These are phyloP conservation scores for Neurospora sp. DNA, from an alignment of 495 filamentous ascomycete genomes.

Conservation along the genomic window DNA sequence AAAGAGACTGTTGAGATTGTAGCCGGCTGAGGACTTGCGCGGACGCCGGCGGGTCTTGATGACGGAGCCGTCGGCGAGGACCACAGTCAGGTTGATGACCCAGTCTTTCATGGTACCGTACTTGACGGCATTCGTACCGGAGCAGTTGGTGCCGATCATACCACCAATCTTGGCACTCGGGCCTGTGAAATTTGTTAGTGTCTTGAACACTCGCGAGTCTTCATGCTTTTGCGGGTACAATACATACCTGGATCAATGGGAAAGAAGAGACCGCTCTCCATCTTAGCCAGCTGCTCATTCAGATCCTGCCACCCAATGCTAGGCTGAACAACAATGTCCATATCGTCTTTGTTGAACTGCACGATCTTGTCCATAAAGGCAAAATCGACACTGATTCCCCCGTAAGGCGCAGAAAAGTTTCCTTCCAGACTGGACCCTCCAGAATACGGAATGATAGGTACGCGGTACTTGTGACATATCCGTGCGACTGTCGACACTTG, in stretches of 20 bases:
- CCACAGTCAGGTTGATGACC: constrained; percentile 73
- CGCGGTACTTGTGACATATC: constrained; percentile 68
- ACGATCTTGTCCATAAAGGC: constrained; percentile 75
- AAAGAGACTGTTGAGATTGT: constrained; percentile 68
- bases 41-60: constrained; percentile 68
- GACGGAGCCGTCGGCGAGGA: constrained; percentile 66
- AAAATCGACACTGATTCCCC: constrained; percentile 85
- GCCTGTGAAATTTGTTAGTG: constrained; percentile 23
- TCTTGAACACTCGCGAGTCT: background rate
- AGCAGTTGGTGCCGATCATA: constrained; percentile 76
- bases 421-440: constrained; percentile 82
- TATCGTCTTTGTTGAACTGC: constrained; percentile 69
- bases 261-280: constrained; percentile 73
- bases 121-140: constrained; percentile 68
- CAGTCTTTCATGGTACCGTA: constrained; percentile 86
- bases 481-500: constrained; percentile 74
- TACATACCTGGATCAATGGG: constrained; percentile 67
- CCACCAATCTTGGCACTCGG: constrained; percentile 57
- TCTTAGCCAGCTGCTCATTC: constrained; percentile 62
- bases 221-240: background rate
- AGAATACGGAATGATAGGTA: constrained; percentile 83
- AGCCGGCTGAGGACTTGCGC: constrained; percentile 70
- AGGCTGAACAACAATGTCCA: constrained; percentile 89
- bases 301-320: constrained; percentile 85
- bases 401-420: constrained; percentile 77